Conservation (phyloP, 495 filamentous ascomycete genomes). For the Pyronema domesticum region DNA sequence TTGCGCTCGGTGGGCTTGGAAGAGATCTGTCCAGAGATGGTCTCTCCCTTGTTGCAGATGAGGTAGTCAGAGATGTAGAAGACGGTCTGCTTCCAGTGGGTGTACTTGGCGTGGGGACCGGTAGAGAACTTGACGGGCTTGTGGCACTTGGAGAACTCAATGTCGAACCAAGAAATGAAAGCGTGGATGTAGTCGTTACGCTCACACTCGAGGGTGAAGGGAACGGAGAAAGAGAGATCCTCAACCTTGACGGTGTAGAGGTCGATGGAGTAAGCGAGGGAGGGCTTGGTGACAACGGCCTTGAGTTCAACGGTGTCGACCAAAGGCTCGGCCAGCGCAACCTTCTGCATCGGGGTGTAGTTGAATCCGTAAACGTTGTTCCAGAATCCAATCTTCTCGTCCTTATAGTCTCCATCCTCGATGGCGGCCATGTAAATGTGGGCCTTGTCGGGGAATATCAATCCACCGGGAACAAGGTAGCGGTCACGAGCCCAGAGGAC, state of each 20-base stretch:
- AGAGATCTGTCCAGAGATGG: slow-evolving; percentile 49
- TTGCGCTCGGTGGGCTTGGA: slow-evolving; percentile 89
- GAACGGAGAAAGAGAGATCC: slow-evolving; percentile 59
- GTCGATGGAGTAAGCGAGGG: slow-evolving; percentile 58
- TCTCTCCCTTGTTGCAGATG: slow-evolving; percentile 63
- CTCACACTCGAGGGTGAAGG: slow-evolving; percentile 36
- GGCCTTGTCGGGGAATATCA: slow-evolving; percentile 83
- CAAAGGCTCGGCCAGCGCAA: slow-evolving; percentile 66
- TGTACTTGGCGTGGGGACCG: slow-evolving; percentile 78
- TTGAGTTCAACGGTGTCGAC: slow-evolving; percentile 69
- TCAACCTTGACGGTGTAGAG: slow-evolving; percentile 56
- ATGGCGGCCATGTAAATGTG: slow-evolving; percentile 73
- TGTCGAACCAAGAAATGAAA: slow-evolving; percentile 64
- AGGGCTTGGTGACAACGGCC: slow-evolving; percentile 62
- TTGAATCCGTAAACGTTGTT: slow-evolving; percentile 97
- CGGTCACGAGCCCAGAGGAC: slow-evolving; percentile 86
- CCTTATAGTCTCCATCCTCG: slow-evolving; percentile 68
- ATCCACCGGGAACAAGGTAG: slow-evolving; percentile 66
- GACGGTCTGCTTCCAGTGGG: slow-evolving; percentile 89
- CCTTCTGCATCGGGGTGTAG: slow-evolving; percentile 73
- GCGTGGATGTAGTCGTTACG: slow-evolving; percentile 49
- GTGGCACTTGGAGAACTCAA: slow-evolving; percentile 48
- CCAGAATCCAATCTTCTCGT: slow-evolving; percentile 69
- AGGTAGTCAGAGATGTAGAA: slow-evolving; percentile 75
- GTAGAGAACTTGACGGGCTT: slow-evolving; percentile 53